Evolutionary conservation across 306 rosid genomes (phyloP).

Genomic region (Urtica urens): DNA sequence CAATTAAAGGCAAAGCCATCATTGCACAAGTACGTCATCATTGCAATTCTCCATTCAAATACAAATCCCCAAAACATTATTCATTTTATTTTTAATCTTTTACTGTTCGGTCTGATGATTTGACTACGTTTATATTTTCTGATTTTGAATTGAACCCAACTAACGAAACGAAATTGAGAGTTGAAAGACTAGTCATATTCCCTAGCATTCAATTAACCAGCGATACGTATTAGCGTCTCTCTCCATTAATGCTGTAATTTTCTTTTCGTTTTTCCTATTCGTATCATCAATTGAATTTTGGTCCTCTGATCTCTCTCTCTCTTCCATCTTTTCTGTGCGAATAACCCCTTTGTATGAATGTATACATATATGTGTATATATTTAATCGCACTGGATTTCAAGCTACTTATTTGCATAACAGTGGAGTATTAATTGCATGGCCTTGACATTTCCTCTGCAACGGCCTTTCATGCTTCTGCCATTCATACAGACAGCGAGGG

Average conservation of each 20-base stretch:
- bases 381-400: constrained; percentile 21
- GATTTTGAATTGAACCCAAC: constrained; percentile 10
- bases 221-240: neutral
- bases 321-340: constrained; percentile 13
- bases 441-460: constrained; percentile 32
- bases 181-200: neutral
- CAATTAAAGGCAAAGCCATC: constrained; percentile 29
- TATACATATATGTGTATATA: neutral
- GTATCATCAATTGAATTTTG: neutral
- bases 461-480: constrained; percentile 33
- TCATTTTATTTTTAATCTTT: neutral
- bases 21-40: constrained; percentile 40
- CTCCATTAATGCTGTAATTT: constrained; percentile 2
- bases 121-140: constrained; percentile 18
- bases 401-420: constrained; percentile 9
- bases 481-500: neutral
- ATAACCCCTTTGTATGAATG: neutral
- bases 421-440: constrained; percentile 24
- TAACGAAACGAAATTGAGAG: neutral
- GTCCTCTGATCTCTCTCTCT: neutral
- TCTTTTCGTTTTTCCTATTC: neutral
- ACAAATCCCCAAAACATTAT: neutral
- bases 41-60: constrained; percentile 29
- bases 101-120: constrained; percentile 6
- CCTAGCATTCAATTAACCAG: neutral